Conservation (phyloP, 169 alveolate genomes). For the Plasmodium berghei region DNA sequence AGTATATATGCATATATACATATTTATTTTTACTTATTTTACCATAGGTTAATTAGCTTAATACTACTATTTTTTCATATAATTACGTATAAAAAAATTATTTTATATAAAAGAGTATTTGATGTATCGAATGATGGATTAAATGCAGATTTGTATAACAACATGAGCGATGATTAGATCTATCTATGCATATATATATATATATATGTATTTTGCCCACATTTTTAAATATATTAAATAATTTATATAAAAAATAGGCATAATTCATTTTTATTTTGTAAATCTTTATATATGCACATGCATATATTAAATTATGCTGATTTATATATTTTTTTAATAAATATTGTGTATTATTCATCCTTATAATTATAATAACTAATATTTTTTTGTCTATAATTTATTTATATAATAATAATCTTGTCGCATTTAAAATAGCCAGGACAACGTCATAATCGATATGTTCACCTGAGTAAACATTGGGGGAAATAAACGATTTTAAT, state of each 20-base stretch:
- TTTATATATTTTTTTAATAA: not conserved
- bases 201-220: not conserved
- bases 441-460: slow-evolving; percentile 64
- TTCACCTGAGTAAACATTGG: slow-evolving; percentile 21
- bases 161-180: slow-evolving; percentile 46
- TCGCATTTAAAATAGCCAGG: slow-evolving; percentile 59
- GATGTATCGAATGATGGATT: slow-evolving; percentile 49
- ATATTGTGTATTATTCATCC: not conserved
- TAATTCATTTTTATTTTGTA: not conserved
- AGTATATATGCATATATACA: not conserved
- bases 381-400: slow-evolving; percentile 61
- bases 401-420: slow-evolving; percentile 62
- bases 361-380: not conserved
- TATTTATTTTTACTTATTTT: slow-evolving; percentile 14
- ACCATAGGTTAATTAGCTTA: slow-evolving; percentile 38
- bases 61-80: slow-evolving; percentile 64
- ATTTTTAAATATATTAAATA: not conserved
- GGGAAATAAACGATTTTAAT: slow-evolving; percentile 18
- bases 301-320: not conserved
- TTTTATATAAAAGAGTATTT: slow-evolving; percentile 60
- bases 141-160: slow-evolving; percentile 62
- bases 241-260: not conserved
- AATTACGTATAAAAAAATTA: slow-evolving; percentile 54
- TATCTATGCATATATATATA: not conserved
- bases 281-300: slow-evolving; percentile 2